phyloP scores from a whole-genome alignment of 345 rosid genomes.

The Arabidopsis suecica region DNA sequence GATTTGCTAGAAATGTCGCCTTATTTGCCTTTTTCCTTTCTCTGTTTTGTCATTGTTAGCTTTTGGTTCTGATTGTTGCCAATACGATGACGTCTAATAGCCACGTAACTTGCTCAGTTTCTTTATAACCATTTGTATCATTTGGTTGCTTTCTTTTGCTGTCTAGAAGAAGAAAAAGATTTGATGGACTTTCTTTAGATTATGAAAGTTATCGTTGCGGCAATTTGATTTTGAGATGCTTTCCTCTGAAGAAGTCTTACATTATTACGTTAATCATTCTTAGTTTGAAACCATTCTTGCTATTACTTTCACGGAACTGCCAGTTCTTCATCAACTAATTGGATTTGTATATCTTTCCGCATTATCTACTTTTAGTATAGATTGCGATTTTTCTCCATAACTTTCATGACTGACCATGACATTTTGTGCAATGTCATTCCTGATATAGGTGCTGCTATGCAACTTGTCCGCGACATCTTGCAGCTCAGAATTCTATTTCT shows the following conservation, averaged over 20 bases:
- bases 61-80: slow-evolving; percentile 39
- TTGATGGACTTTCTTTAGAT: slow-evolving; percentile 11
- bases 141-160: slow-evolving; percentile 5
- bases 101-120: slow-evolving; percentile 24
- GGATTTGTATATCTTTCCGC: slow-evolving; percentile 18
- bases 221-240: slow-evolving; percentile 23
- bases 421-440: slow-evolving; percentile 8
- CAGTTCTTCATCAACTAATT: slow-evolving; percentile 12
- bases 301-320: slow-evolving; percentile 34
- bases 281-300: background rate
- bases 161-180: slow-evolving; percentile 25
- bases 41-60: slow-evolving; percentile 38
- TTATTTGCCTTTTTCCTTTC: slow-evolving; percentile 24
- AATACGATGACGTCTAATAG: slow-evolving; percentile 24
- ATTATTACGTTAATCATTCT: background rate
- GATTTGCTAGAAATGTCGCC: slow-evolving; percentile 33
- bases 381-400: slow-evolving; percentile 17
- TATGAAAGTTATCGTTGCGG: slow-evolving; percentile 27
- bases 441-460: slow-evolving; percentile 21
- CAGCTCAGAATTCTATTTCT: slow-evolving; percentile 10
- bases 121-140: slow-evolving; percentile 17
- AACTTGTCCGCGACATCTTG: slow-evolving; percentile 24
- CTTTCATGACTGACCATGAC: slow-evolving; percentile 21
- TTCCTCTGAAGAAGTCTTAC: background rate
- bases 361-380: slow-evolving; percentile 33